Percentiles rank a stretch among this genome's conserved stretches.
phyloP scores from a whole-genome alignment of 169 alveolate species.

The Cryptosporidium baileyi region DNA sequence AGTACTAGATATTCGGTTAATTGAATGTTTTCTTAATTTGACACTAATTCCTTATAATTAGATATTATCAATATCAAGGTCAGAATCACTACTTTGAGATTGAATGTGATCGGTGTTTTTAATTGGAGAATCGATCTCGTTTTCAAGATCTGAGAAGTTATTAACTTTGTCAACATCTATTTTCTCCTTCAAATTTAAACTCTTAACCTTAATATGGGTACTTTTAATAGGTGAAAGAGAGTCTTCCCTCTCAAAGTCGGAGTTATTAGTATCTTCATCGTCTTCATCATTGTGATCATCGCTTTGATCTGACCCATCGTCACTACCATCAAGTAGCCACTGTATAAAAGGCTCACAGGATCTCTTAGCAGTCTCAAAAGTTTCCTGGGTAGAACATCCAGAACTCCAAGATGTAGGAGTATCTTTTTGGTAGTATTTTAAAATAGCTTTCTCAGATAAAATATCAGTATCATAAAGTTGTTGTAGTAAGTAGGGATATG shows the following conservation, averaged over 20 bases:
- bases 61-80: slow-evolving; percentile 65
- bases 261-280: slow-evolving; percentile 43
- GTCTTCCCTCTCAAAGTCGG: slow-evolving; percentile 15
- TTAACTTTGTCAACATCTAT: background rate
- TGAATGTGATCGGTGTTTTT: slow-evolving; percentile 14
- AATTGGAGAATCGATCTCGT: background rate
- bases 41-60: background rate
- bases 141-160: slow-evolving; percentile 21
- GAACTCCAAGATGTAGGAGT: slow-evolving; percentile 41
- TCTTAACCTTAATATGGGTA: slow-evolving; percentile 37
- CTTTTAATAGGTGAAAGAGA: slow-evolving; percentile 17
- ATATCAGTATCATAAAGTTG: slow-evolving; percentile 81
- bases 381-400: slow-evolving; percentile 70
- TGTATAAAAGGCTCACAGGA: slow-evolving; percentile 83
- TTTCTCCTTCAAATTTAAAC: slow-evolving; percentile 24
- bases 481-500: slow-evolving; percentile 83
- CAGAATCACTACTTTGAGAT: slow-evolving; percentile 47
- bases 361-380: slow-evolving; percentile 76
- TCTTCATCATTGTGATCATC: slow-evolving; percentile 71
- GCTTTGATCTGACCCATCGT: slow-evolving; percentile 75
- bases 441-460: slow-evolving; percentile 79
- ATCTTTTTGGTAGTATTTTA: slow-evolving; percentile 70
- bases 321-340: slow-evolving; percentile 77
- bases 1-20: too few species aligned
- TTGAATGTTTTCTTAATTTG: too few species aligned